Evolutionary conservation across 345 rosid genomes (phyloP), one percentile per base, ranked within the genome.

Genomic region (Clarkia xantiana): DNA sequence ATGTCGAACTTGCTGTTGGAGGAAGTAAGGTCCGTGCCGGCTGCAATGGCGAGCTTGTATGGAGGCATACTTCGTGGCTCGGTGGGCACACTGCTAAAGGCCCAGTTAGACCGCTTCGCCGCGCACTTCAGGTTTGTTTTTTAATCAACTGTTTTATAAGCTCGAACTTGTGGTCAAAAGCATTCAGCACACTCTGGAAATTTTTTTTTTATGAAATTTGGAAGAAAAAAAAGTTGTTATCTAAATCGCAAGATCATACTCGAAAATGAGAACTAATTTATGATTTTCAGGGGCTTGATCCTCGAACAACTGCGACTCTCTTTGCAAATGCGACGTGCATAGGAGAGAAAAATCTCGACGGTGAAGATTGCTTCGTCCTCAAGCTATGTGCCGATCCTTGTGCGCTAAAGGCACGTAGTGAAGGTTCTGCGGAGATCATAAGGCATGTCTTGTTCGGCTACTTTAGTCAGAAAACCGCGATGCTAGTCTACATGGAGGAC

Each of bases 51-150:
- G 62, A 61, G 52, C 65, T 70, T 22, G 75, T 70, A 40, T 70
- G 75, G 75, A 70, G 75, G 56, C 75, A 70, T 58, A 70, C 75
- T 11, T 67, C 75, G 14, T 70, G 75, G 71, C 71, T 70, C 36
- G 75, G 75, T 57, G 52, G 71, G 7, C 67, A 63, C 40, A 52
- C 67, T 52, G 67, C 67, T 22, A 57, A 63, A 63, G 67, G 62
- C 22, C 67, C 70, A 10, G 71, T 70, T 46, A 58, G 71, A 62
- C 68, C 75, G 20, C 46, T 70, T 52, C 71, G 71, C 1, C 75
- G 71, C 17, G 71, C 71, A 22, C 71, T 70, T 43, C 75, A 70
- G 75, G 75, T 70, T 14, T n/a, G n/a, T n/a, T n/a, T n/a, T n/a
- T n/a, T n/a, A n/a, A n/a, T n/a, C n/a, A n/a, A n/a, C n/a, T n/a